Conservation (phyloP, 805 yeast genomes). For the Kazachstania africana region DNA sequence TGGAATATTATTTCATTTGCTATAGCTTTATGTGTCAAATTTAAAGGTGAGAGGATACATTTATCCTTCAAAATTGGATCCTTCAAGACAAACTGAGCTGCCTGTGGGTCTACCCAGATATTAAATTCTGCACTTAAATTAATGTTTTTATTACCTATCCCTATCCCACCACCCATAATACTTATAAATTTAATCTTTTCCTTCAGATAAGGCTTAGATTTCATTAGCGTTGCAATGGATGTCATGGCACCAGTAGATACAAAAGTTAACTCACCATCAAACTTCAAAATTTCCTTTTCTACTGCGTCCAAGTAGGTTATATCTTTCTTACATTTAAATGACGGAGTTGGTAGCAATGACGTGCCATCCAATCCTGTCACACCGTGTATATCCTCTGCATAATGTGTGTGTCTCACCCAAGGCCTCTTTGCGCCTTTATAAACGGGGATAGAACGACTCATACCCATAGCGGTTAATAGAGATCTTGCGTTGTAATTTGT, state of each 20-base stretch:
- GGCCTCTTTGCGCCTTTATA: constrained; percentile 57
- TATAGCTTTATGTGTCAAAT: constrained; percentile 56
- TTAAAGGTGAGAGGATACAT: constrained; percentile 49
- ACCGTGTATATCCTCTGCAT: constrained; percentile 63
- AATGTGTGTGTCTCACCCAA: constrained; percentile 33
- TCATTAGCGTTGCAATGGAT: constrained; percentile 48
- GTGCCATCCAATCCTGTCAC: constrained; percentile 71
- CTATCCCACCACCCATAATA: constrained; percentile 65
- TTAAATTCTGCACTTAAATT: constrained; percentile 62
- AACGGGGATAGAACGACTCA: constrained; percentile 40
- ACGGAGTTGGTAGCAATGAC: constrained; percentile 41
- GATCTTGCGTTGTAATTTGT: constrained; percentile 65
- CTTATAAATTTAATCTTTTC: constrained; percentile 40
- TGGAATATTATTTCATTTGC: constrained; percentile 30
- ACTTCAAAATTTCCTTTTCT: constrained; percentile 31
- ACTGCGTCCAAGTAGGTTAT: constrained; percentile 31
- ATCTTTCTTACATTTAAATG: constrained; percentile 9
- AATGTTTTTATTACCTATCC: constrained; percentile 36
- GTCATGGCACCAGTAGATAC: constrained; percentile 75
- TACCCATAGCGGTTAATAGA: constrained; percentile 47
- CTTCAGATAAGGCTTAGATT: constrained; percentile 42
- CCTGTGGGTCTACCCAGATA: constrained; percentile 62
- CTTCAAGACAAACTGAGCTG: constrained; percentile 47
- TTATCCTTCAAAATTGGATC: constrained; percentile 37
- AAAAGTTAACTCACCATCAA: constrained; percentile 41